These are phyloP conservation scores for Thalassia testudinum DNA, from an alignment of 116 monocot genomes.

Conservation along the genomic window DNA sequence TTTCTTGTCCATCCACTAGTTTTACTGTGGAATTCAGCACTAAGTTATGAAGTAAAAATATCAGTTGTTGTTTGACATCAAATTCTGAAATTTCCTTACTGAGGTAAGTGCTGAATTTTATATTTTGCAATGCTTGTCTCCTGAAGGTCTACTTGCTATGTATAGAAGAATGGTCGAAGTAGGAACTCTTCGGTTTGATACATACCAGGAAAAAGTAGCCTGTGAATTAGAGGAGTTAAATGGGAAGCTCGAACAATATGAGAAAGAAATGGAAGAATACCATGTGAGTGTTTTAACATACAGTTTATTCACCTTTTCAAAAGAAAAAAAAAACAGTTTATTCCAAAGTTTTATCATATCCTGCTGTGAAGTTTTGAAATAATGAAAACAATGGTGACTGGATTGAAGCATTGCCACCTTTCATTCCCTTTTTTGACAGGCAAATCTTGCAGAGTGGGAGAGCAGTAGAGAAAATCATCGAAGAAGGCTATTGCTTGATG, in stretches of 20 bases:
- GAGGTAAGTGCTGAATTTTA: too few relatives aligned
- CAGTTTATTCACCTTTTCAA: too few relatives aligned
- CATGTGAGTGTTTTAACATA: conserved; percentile 33
- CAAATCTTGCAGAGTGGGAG: conserved; percentile 56
- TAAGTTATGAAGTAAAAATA: too few relatives aligned
- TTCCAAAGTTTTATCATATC: not conserved
- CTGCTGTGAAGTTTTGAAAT: not conserved
- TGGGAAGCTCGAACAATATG: conserved; percentile 40
- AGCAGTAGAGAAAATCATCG: conserved; percentile 50
- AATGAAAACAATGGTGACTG: not conserved
- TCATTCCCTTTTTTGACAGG: conserved; percentile 11
- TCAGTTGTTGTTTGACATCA: too few relatives aligned
- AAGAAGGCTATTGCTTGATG: conserved; percentile 51
- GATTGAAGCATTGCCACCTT: too few relatives aligned
- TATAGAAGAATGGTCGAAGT: conserved; percentile 64
- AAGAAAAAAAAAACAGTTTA: too few relatives aligned
- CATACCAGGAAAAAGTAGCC: conserved; percentile 64
- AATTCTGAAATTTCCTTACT: too few relatives aligned
- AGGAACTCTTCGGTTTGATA: conserved; percentile 68
- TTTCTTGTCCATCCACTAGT: too few relatives aligned
- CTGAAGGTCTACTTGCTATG: conserved; percentile 47
- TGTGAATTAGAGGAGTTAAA: conserved; percentile 49
- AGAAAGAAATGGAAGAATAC: conserved; percentile 89
- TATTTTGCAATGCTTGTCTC: too few relatives aligned
- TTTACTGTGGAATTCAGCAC: too few relatives aligned